Base-by-base conservation (phyloP, 257 asterid genomes). In the Solanum pimpinellifolium region DNA sequence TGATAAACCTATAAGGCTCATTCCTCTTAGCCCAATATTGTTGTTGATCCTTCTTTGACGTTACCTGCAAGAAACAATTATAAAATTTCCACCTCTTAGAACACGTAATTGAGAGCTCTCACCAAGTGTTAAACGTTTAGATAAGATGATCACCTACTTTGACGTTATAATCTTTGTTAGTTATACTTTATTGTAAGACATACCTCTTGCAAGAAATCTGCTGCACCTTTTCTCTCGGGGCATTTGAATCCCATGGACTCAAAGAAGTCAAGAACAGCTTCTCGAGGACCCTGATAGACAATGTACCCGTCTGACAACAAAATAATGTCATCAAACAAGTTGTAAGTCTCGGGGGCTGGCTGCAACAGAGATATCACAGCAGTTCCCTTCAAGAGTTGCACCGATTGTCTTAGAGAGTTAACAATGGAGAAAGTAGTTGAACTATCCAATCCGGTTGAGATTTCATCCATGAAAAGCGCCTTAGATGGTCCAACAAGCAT, bases 121-220 rank as follows among this genome's bases (percentile, higher is more conserved):
- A 42, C 39, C 9, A 46, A 46, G 41, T 27, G 35, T 77, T 44
- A 77, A 77, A 46, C 66, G 11, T 78, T 44, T 78, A 78, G 27
- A 47, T 80, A 18, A 27, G 16, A 80, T 47, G 68, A 29, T 29
- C 44, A 18, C 66, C 21, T 3, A 27, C 41, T 78, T 46, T 7
- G 27, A 27, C 27, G 1, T 10, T 15, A 9, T 37, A 42, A 25
- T 0, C 9, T 66, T 66, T n/a, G 41, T 21, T 37, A 2, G 35
- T 37, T 42, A 33, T 59, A 39, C 27, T 59, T 65, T 23, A n/a
- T 70, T 16, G 39, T 7, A 69, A 2, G 21, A 46, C 92, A 87
- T 87, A 93, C 95, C 88, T 94, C 97, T 89, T 94, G 97, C 90
- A 94, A 85, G 94, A 93, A 94, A 90, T 94, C 97, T n/a, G 97